Conservation (phyloP, 2,329 filamentous ascomycete genomes). For the Coniochaeta sp. region DNA sequence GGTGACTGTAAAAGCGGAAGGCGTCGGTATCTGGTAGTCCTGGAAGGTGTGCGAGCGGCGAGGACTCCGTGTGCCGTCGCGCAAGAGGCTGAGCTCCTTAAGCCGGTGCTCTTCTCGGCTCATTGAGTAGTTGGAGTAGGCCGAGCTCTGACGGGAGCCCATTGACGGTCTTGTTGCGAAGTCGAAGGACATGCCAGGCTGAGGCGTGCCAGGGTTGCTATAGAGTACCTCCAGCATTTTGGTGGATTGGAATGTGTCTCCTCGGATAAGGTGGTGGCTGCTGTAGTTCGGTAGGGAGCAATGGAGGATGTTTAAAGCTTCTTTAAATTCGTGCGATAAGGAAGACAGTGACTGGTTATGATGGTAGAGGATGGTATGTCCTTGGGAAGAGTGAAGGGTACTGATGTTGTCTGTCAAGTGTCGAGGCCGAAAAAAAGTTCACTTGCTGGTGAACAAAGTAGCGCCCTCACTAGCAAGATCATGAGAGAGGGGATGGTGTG, state of each 20-base stretch:
- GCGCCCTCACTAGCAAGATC: slow-evolving; percentile 34
- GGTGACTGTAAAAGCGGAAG: slow-evolving; percentile 13
- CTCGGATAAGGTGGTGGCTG: not conserved
- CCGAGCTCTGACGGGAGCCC: slow-evolving; percentile 10
- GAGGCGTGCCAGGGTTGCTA: slow-evolving; percentile 1
- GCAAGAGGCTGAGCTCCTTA: slow-evolving; percentile 29
- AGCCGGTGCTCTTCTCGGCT: slow-evolving; percentile 34
- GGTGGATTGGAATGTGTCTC: not conserved
- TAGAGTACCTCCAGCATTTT: slow-evolving; percentile 3
- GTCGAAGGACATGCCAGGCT: slow-evolving; percentile 2
- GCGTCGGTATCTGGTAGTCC: slow-evolving; percentile 30
- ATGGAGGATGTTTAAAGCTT: no score
- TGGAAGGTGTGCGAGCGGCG: slow-evolving; percentile 40
- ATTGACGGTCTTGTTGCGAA: slow-evolving; percentile 1
- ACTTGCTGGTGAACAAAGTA: slow-evolving; percentile 9
- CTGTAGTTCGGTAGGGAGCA: not conserved
- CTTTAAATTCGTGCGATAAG: no score
- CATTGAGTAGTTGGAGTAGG: slow-evolving; percentile 14
- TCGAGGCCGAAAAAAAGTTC: slow-evolving; percentile 15
- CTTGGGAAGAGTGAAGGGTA: not conserved
- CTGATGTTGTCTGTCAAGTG: slow-evolving; percentile 12
- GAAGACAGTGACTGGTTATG: no score
- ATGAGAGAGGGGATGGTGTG: slow-evolving; percentile 18
- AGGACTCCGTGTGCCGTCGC: slow-evolving; percentile 29
- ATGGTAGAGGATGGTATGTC: no score